These are phyloP conservation scores for Handroanthus guayacan DNA, from an alignment of 257 asterid species.

Conservation along the genomic window DNA sequence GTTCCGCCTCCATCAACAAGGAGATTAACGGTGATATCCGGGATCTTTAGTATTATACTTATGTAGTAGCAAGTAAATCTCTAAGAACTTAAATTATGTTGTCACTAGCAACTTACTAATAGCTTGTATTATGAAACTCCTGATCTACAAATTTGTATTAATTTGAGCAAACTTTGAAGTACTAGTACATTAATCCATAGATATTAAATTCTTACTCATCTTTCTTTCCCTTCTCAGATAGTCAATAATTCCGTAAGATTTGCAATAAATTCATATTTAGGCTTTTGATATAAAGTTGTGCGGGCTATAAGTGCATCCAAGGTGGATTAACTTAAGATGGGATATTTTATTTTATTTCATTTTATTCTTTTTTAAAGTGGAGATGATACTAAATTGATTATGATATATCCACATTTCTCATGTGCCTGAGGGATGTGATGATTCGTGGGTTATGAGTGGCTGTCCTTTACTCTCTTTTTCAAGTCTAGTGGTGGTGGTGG, in stretches of 20 bases:
- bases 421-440: slow-evolving; percentile 15
- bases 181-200: slow-evolving; percentile 10
- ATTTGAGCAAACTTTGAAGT: slow-evolving; percentile 15
- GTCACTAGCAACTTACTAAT: slow-evolving; percentile 2
- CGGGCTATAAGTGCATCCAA: too few species aligned
- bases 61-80: slow-evolving; percentile 36
- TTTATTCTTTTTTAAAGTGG: too few species aligned
- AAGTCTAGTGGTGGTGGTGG: background rate
- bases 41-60: slow-evolving; percentile 2
- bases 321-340: background rate
- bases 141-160: slow-evolving; percentile 13
- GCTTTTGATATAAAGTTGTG: too few species aligned
- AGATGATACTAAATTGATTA: background rate
- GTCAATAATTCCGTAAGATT: background rate
- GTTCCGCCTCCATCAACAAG: slow-evolving; percentile 45
- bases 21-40: slow-evolving; percentile 36
- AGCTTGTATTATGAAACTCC: slow-evolving; percentile 21
- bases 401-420: slow-evolving; percentile 22
- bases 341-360: too few species aligned
- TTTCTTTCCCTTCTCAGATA: background rate
- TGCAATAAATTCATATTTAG: too few species aligned
- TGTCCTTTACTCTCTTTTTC: slow-evolving; percentile 4
- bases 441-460: background rate
- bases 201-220: background rate
- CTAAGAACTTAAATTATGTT: slow-evolving; percentile 25